Evolutionary conservation across 345 rosid species (phyloP).

Genomic region (Adansonia digitata): DNA sequence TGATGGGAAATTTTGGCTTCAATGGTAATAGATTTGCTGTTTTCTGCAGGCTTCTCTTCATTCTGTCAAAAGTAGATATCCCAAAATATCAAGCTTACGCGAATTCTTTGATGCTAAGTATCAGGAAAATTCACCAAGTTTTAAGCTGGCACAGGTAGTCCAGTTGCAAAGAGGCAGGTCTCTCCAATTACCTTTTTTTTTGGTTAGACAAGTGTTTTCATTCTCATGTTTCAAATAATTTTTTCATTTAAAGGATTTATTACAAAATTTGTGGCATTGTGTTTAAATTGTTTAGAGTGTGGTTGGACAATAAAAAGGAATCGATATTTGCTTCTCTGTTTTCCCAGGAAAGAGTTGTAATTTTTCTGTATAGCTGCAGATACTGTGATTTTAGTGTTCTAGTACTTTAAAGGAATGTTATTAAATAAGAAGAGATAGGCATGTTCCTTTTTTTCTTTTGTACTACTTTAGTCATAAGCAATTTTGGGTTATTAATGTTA

Average conservation of each 20-base stretch:
- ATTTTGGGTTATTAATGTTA: background rate
- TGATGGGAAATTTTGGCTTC: slow-evolving; percentile 1
- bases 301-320: background rate
- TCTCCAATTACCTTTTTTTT: background rate
- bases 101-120: slow-evolving; percentile 91
- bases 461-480: background rate
- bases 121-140: slow-evolving; percentile 75
- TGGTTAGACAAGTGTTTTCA: background rate
- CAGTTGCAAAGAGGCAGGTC: slow-evolving; percentile 8
- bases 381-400: background rate
- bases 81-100: slow-evolving; percentile 71
- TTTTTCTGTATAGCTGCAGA: background rate
- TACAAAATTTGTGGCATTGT: background rate
- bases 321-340: background rate
- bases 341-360: background rate
- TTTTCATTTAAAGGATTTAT: too few species aligned
- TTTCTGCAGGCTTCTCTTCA: slow-evolving; percentile 86
- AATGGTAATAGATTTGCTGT: slow-evolving; percentile 15
- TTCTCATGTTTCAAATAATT: background rate
- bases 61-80: slow-evolving; percentile 94
- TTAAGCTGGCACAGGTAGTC: slow-evolving; percentile 95
- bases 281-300: background rate
- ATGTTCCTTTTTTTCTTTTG: background rate
- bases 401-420: background rate
- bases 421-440: background rate